These are phyloP conservation scores for Calamus simplicifolius DNA, from an alignment of 176 grass and related monocot genomes.

Conservation along the genomic window DNA sequence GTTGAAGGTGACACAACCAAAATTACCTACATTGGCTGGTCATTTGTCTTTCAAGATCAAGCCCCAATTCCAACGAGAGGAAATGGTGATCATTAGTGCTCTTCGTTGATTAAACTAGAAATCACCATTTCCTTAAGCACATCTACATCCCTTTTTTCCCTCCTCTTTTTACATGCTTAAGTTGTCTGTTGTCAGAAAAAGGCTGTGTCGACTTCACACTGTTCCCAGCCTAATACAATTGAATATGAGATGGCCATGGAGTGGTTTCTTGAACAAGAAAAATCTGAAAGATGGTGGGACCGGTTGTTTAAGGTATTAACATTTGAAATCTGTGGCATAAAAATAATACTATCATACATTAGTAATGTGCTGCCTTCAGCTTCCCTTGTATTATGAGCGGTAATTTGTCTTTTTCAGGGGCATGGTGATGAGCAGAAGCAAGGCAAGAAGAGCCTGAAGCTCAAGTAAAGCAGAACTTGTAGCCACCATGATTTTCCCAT, in stretches of 20 bases:
- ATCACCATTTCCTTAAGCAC: neutral
- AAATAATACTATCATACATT: no score
- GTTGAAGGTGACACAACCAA: conserved; percentile 55
- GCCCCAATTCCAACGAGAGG: conserved; percentile 45
- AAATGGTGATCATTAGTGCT: conserved; percentile 34
- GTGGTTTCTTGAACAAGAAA: conserved; percentile 58
- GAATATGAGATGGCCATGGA: conserved; percentile 92
- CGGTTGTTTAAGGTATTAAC: conserved; percentile 39
- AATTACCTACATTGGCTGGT: conserved; percentile 38
- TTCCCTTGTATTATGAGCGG: no score
- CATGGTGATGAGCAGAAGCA: no score
- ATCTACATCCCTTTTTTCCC: neutral
- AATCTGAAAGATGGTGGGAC: conserved; percentile 27
- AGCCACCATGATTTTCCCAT: no score
- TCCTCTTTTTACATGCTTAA: neutral
- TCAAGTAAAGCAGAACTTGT: no score
- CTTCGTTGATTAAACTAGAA: conserved; percentile 1
- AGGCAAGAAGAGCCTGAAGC: no score
- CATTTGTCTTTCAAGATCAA: conserved; percentile 59
- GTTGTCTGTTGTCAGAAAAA: conserved; percentile 42
- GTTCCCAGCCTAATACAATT: conserved; percentile 91
- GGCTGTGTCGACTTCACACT: conserved; percentile 85
- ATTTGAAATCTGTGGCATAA: no score
- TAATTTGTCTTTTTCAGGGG: no score
- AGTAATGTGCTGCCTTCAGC: no score